Base-by-base conservation (phyloP, 257 asterid genomes). In the Knoxia roxburghii region DNA sequence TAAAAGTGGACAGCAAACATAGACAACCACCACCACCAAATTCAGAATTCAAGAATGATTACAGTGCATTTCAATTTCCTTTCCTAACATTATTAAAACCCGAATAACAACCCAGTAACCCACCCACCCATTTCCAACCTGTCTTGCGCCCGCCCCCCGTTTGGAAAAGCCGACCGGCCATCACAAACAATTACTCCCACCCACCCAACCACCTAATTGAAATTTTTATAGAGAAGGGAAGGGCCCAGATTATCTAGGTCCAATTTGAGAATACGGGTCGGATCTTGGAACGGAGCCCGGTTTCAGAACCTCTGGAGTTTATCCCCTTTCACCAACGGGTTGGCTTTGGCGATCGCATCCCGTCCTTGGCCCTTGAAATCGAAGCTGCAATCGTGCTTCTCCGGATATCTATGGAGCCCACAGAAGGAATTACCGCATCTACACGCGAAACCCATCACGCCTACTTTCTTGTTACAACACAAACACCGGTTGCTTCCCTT, bases 381-480 rank as follows among this genome's bases (percentile, higher is more conserved):
- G 50, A 80, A 83, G 49, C 66, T 64, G 71, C 88, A 83, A 45
- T 43, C 79, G 35, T 83, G 88, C 30, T 74, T 71, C 58, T 83
- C 86, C 2, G 88, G 84, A 74, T 80, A 81, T 59, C 86, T 68
- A 54, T 83, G 86, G 53, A 64, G 49, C 65, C 86, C 88, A 62
- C 86, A 83, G 68, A 80, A 83, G 20, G 84, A 76, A 64, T 72
- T 29, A 12, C 88, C 88, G 43, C 88, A 83, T 55, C 81, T 68
- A 67, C 88, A 83, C 56, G 70, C 35, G 33, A 80, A 83, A 10
- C 82, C 86, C 83, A 76, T 53, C 12, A 80, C 70, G 5, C 84
- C 84, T 0, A 80, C 78, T 49, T 83, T 80, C 76, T 74, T 83
- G 53, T 73, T 80, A 40, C 86, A 83, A 13, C 72, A 55, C 7